Percentiles rank a stretch among this genome's conserved stretches.
Conservation (phyloP, 2,329 filamentous ascomycete genomes). For the Cladosporium sp. region DNA sequence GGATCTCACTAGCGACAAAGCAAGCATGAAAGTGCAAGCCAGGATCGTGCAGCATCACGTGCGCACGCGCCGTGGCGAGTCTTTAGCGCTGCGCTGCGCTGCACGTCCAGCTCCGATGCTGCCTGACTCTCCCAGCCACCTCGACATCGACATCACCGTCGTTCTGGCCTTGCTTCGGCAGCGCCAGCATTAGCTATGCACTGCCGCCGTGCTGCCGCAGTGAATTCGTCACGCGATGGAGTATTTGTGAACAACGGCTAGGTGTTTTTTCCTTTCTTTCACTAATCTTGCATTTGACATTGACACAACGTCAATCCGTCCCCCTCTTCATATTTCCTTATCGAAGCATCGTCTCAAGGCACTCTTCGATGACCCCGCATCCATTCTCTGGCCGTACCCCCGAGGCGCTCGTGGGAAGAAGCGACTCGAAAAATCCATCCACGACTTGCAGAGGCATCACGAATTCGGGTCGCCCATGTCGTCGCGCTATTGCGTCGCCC, state of each 20-base stretch:
- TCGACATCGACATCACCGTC: not conserved
- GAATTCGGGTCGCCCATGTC: constrained; percentile 74
- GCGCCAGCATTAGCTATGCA: constrained; percentile 2
- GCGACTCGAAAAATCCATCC: constrained; percentile 77
- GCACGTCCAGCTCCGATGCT: not conserved
- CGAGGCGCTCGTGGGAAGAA: constrained; percentile 71
- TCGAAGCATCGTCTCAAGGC: too few relatives aligned
- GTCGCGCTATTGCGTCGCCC: constrained; percentile 59
- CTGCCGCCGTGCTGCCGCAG: constrained; percentile 2
- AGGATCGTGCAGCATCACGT: not conserved
- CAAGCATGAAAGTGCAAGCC: too few relatives aligned
- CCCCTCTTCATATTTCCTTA: not conserved
- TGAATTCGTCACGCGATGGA: not conserved
- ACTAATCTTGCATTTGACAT: not conserved
- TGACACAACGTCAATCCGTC: not conserved
- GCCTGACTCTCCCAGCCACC: constrained; percentile 8
- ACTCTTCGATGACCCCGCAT: not conserved
- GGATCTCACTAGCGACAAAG: too few relatives aligned
- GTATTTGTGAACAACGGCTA: constrained; percentile 2
- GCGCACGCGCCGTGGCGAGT: not conserved
- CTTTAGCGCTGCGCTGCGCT: too few relatives aligned
- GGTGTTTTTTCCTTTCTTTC: not conserved
- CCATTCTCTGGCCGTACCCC: constrained; percentile 66
- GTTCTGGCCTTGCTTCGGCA: constrained; percentile 14
- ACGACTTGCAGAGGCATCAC: constrained; percentile 89